Conservation (phyloP, 805 yeast genomes). For the Saturnispora saitoi region DNA sequence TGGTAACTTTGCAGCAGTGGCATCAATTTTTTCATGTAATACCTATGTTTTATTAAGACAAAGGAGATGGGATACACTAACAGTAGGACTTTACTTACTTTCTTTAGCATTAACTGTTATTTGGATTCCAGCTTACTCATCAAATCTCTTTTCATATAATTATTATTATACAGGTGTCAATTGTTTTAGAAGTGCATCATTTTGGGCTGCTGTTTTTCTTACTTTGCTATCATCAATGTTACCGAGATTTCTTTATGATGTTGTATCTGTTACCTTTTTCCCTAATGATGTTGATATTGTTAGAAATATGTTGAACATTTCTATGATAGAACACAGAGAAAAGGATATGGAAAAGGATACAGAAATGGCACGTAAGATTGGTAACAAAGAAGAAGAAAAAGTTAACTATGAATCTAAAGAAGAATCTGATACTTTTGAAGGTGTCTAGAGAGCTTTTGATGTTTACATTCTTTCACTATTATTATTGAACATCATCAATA, state of each 20-base stretch:
- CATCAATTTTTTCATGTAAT: conserved; percentile 59
- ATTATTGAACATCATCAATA: too few relatives aligned
- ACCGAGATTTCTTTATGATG: conserved; percentile 52
- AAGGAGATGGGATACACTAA: conserved; percentile 71
- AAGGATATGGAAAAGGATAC: conserved; percentile 13
- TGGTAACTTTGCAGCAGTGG: conserved; percentile 53
- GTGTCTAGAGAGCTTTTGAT: too few relatives aligned
- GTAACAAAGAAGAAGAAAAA: not conserved
- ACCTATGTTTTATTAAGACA: conserved; percentile 59
- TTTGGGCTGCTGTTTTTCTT: conserved; percentile 58
- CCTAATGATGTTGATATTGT: conserved; percentile 68
- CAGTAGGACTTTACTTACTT: conserved; percentile 42
- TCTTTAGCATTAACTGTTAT: conserved; percentile 52
- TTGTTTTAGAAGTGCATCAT: conserved; percentile 49
- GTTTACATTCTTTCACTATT: too few relatives aligned
- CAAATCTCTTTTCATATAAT: conserved; percentile 39
- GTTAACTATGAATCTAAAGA: not conserved
- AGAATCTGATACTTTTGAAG: not conserved
- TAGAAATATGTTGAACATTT: conserved; percentile 49
- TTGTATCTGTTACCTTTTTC: conserved; percentile 39
- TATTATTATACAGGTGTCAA: conserved; percentile 59
- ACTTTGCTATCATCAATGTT: conserved; percentile 46
- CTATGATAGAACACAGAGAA: conserved; percentile 38
- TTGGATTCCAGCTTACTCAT: conserved; percentile 80
- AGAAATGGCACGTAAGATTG: conserved; percentile 4